Conservation (phyloP, 352 stramenopile species). For the Globisporangium ultimum region DNA sequence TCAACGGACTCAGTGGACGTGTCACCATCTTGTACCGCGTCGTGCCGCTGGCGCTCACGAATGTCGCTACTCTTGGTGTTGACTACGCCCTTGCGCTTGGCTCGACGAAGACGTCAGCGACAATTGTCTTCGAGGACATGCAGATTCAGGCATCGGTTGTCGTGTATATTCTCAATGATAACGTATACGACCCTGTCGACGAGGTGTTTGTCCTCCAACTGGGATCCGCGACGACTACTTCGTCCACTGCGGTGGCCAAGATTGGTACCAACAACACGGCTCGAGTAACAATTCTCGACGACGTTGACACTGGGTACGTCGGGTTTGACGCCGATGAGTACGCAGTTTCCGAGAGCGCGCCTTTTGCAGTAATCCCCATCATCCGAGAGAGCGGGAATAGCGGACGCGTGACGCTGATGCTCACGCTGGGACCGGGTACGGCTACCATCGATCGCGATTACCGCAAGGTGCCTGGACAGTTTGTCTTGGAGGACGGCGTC, state of each 20-base stretch:
- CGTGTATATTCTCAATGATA: constrained; percentile 46
- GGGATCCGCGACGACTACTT: constrained; percentile 6
- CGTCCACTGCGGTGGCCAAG: constrained; percentile 12
- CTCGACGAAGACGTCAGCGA: constrained; percentile 13
- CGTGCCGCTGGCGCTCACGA: background rate
- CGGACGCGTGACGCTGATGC: constrained; percentile 26
- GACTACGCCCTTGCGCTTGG: constrained; percentile 30
- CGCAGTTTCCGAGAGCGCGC: constrained; percentile 29
- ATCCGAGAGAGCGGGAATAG: constrained; percentile 46
- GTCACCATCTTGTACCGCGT: constrained; percentile 32
- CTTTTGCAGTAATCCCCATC: constrained; percentile 31
- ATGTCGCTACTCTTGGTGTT: constrained; percentile 23
- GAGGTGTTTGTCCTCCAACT: constrained; percentile 44
- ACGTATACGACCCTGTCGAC: constrained; percentile 30
- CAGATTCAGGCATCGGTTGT: constrained; percentile 23
- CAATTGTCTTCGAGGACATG: constrained; percentile 31
- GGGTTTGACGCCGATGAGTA: constrained; percentile 34
- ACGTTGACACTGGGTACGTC: constrained; percentile 54
- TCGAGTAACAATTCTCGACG: constrained; percentile 53
- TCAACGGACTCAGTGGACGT: constrained; percentile 38
- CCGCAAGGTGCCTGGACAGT: constrained; percentile 16
- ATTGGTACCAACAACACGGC: constrained; percentile 31
- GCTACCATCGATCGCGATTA: constrained; percentile 48
- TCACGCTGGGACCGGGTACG: constrained; percentile 34
- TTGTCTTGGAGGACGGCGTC: constrained; percentile 42